Conservation (phyloP, 352 stramenopile species). For the Pythium sukuiense region DNA sequence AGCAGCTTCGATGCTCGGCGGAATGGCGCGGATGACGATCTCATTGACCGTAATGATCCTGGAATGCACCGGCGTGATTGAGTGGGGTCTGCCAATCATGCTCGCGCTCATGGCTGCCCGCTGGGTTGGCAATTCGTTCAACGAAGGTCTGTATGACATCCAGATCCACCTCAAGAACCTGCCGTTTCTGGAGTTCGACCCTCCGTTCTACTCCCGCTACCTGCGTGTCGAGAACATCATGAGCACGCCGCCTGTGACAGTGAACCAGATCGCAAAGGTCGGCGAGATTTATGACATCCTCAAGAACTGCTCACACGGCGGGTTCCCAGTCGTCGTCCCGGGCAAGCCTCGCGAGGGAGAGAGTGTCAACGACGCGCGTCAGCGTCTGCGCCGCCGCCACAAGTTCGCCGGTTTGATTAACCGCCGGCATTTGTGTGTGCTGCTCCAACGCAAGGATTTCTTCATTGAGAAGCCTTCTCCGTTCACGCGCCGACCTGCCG, state of each 20-base stretch:
- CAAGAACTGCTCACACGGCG: conserved; percentile 61
- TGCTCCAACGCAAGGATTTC: conserved; percentile 87
- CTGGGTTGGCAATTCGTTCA: conserved; percentile 98
- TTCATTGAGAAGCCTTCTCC: conserved; percentile 74
- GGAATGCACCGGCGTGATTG: conserved; percentile 98
- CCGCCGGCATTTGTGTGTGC: conserved; percentile 69
- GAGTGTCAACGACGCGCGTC: conserved; percentile 24
- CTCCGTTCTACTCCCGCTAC: conserved; percentile 80
- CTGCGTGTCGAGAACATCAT: conserved; percentile 82
- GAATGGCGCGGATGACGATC: conserved; percentile 98
- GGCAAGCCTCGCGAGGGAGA: conserved; percentile 37
- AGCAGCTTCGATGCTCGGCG: conserved; percentile 93
- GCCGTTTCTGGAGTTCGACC: conserved; percentile 96
- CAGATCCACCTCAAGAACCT: conserved; percentile 97
- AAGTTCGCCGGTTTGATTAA: conserved; percentile 80
- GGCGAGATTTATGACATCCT: conserved; percentile 83
- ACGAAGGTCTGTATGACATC: conserved; percentile 98
- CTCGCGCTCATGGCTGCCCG: conserved; percentile 95
- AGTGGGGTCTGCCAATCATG: conserved; percentile 99
- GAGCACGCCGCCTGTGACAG: conserved; percentile 53
- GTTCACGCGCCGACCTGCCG: conserved; percentile 74
- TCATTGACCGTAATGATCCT: conserved; percentile 98
- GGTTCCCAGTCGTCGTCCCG: conserved; percentile 73
- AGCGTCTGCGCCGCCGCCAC: conserved; percentile 28
- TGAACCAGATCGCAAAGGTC: conserved; percentile 75